Evolutionary conservation across 2,329 filamentous ascomycete genomes (phyloP).

Genomic region (Ophiostoma australiae): DNA sequence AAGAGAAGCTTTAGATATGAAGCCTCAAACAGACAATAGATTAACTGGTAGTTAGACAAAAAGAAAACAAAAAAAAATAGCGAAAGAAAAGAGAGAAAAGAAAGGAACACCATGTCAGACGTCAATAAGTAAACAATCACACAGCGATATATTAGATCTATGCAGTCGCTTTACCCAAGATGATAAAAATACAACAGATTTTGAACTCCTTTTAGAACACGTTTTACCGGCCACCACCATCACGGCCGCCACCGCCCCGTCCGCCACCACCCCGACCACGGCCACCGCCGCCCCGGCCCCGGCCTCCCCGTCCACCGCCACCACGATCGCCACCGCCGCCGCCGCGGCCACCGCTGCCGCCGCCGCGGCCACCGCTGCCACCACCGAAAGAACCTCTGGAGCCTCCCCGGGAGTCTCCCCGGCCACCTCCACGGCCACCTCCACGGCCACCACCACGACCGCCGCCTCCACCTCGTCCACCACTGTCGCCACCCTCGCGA

Average conservation of each 20-base stretch:
- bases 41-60: too few species aligned
- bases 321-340: conserved; percentile 17
- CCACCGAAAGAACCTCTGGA: conserved; percentile 15
- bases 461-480: conserved; percentile 16
- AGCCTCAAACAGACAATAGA: too few species aligned
- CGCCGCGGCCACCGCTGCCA: not conserved
- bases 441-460: conserved; percentile 16
- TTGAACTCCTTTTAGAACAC: not conserved
- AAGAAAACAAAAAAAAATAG: not conserved
- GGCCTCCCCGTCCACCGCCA: conserved; percentile 17
- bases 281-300: not conserved
- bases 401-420: conserved; percentile 16
- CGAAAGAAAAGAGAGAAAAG: not conserved
- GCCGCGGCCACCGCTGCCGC: conserved; percentile 12
- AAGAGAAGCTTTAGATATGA: too few species aligned
- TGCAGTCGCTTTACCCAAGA: conserved; percentile 5
- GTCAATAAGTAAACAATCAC: not conserved
- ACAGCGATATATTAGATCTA: not conserved
- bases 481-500: conserved; percentile 13
- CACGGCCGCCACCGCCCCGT: not conserved
- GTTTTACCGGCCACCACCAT: not conserved
- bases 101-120: not conserved
- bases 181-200: not conserved
- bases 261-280: not conserved
- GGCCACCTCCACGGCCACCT: conserved; percentile 10